phyloP scores from a whole-genome alignment of 306 rosid species.

The Dicorynia guianensis region DNA sequence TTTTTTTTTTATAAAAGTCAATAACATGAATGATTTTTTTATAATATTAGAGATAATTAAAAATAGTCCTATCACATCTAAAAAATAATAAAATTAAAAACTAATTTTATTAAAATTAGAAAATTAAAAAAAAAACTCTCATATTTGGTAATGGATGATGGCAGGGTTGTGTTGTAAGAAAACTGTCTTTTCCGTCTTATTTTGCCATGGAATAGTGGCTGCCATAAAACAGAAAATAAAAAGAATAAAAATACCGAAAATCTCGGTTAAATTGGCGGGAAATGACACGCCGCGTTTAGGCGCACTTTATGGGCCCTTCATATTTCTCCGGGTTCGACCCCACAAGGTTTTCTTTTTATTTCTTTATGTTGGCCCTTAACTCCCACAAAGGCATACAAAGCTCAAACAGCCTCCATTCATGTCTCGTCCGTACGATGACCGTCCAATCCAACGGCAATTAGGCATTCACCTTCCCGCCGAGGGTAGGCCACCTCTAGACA shows the following conservation, averaged over 20 bases:
- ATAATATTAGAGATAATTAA: too few relatives aligned
- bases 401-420: conserved; percentile 21
- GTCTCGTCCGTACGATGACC: conserved; percentile 48
- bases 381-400: too few relatives aligned
- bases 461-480: conserved; percentile 60
- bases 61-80: too few relatives aligned
- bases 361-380: too few relatives aligned
- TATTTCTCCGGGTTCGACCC: conserved; percentile 32
- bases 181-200: too few relatives aligned
- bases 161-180: too few relatives aligned
- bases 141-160: too few relatives aligned
- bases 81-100: too few relatives aligned
- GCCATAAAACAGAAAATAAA: not conserved
- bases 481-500: conserved; percentile 29
- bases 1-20: too few relatives aligned
- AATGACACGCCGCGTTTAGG: conserved; percentile 37
- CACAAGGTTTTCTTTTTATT: conserved; percentile 30
- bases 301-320: conserved; percentile 32
- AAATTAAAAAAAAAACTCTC: too few relatives aligned
- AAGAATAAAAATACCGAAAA: conserved; percentile 45
- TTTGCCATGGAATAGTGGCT: conserved; percentile 33
- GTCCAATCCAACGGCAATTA: conserved; percentile 53
- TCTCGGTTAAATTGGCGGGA: conserved; percentile 78
- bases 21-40: too few relatives aligned
- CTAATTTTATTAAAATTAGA: too few relatives aligned